phyloP scores from a whole-genome alignment of 257 asterid species.

The Lycium ferocissimum region DNA sequence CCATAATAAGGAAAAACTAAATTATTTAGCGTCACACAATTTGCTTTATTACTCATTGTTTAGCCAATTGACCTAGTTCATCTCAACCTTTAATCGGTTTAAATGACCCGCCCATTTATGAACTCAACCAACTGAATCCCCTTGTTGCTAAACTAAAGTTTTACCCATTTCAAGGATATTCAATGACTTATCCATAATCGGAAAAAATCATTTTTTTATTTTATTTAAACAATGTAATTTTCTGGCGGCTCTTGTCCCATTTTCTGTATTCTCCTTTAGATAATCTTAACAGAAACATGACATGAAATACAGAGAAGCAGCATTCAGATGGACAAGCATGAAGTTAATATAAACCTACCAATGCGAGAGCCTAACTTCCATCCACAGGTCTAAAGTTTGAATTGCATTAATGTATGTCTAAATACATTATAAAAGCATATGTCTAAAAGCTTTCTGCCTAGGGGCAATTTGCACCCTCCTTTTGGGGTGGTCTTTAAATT shows the following conservation, averaged over 20 bases:
- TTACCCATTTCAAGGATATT: no score
- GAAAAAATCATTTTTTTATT: not conserved
- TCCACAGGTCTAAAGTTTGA: no score
- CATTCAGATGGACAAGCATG: not conserved
- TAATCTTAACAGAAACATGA: not conserved
- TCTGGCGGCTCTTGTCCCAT: not conserved
- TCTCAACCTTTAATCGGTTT: not conserved
- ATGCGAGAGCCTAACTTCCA: no score
- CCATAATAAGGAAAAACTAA: not conserved
- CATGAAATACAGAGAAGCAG: not conserved
- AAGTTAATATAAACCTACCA: not conserved
- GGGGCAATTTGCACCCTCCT: no score
- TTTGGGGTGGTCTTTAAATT: no score
- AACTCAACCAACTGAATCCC: not conserved
- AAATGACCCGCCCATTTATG: not conserved
- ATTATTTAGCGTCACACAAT: not conserved
- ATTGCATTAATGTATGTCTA: no score
- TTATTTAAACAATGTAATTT: not conserved
- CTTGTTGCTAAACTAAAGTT: no score
- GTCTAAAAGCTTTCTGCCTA: no score
- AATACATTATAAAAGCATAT: not conserved
- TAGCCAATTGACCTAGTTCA: not conserved
- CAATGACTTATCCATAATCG: not conserved
- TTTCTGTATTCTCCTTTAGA: not conserved
- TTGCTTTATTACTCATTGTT: not conserved